Conservation (phyloP, 352 stramenopile species). For the Phytophthora crassamura region DNA sequence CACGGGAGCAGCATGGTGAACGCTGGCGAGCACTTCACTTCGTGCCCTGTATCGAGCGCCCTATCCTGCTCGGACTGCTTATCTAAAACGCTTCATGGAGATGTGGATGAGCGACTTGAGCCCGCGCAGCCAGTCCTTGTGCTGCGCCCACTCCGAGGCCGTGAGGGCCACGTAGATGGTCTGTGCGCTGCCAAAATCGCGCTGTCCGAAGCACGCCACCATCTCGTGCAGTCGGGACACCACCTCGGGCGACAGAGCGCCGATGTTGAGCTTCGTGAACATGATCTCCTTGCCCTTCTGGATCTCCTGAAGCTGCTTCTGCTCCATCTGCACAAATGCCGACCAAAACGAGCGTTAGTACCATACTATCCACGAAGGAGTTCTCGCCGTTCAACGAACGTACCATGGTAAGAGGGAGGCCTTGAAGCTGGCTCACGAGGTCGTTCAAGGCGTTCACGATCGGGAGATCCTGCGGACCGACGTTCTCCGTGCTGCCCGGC, state of each 20-base stretch:
- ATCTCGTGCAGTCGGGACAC: constrained; percentile 84
- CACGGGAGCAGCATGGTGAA: constrained; percentile 9
- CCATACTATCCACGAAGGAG: background rate
- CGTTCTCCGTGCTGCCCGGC: constrained; percentile 76
- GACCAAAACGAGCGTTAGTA: constrained; percentile 6
- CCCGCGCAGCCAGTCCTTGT: constrained; percentile 98
- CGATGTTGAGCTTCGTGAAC: constrained; percentile 89
- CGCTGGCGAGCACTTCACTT: constrained; percentile 24
- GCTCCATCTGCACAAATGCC: constrained; percentile 69
- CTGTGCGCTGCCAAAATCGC: constrained; percentile 81
- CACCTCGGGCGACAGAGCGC: constrained; percentile 72
- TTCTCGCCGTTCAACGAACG: constrained; percentile 25
- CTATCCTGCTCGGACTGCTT: constrained; percentile 37
- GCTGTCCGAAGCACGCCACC: constrained; percentile 75
- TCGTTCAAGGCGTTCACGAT: constrained; percentile 88
- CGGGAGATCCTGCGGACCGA: constrained; percentile 73
- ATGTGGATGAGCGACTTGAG: constrained; percentile 97
- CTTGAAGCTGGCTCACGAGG: constrained; percentile 73
- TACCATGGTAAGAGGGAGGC: constrained; percentile 85
- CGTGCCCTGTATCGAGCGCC: constrained; percentile 18
- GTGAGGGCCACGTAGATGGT: constrained; percentile 92
- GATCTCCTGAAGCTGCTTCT: constrained; percentile 88
- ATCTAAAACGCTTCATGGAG: constrained; percentile 91
- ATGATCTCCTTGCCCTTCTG: constrained; percentile 88
- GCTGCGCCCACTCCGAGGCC: constrained; percentile 94